These are phyloP conservation scores for Sporothrix inflata DNA, from an alignment of 2,329 filamentous ascomycete genomes.

Conservation along the genomic window DNA sequence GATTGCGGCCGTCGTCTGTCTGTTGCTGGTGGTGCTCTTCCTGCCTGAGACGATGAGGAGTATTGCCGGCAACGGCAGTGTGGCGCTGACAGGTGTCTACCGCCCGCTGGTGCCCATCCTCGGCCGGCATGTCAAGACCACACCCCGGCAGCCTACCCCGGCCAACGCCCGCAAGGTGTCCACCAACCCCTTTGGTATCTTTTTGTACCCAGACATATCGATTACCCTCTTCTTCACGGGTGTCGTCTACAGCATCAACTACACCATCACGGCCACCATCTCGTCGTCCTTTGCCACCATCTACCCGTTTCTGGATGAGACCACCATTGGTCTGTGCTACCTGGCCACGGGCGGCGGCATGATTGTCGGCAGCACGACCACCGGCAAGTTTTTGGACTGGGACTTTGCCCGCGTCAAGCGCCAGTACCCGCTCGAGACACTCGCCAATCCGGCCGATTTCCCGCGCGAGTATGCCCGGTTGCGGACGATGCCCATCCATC, in stretches of 20 bases:
- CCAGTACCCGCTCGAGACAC: neutral
- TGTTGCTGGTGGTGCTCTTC: conserved; percentile 44
- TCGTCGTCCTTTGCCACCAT: conserved; percentile 40
- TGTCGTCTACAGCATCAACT: conserved; percentile 43
- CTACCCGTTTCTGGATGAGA: conserved; percentile 40
- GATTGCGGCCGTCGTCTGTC: conserved; percentile 29
- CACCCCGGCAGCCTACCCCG: neutral
- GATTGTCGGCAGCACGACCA: conserved; percentile 38
- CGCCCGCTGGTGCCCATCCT: conserved; percentile 35
- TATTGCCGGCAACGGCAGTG: conserved; percentile 39
- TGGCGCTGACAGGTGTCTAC: conserved; percentile 31
- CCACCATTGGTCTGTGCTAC: conserved; percentile 42
- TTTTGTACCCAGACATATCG: conserved; percentile 40
- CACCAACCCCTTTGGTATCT: conserved; percentile 41
- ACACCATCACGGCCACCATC: conserved; percentile 43
- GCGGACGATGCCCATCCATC: conserved; percentile 36
- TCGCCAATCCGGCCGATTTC: conserved; percentile 32
- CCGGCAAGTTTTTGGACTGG: conserved; percentile 40
- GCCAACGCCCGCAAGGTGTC: neutral
- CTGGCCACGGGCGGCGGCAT: conserved; percentile 41
- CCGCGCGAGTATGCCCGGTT: conserved; percentile 39
- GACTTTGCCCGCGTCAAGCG: conserved; percentile 38
- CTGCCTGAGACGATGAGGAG: conserved; percentile 41
- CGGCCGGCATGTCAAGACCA: conserved; percentile 25
- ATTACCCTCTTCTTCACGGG: conserved; percentile 41